Base-by-base conservation (phyloP, 2,329 filamentous ascomycete genomes). In the Zymoseptoria pseudotritici region DNA sequence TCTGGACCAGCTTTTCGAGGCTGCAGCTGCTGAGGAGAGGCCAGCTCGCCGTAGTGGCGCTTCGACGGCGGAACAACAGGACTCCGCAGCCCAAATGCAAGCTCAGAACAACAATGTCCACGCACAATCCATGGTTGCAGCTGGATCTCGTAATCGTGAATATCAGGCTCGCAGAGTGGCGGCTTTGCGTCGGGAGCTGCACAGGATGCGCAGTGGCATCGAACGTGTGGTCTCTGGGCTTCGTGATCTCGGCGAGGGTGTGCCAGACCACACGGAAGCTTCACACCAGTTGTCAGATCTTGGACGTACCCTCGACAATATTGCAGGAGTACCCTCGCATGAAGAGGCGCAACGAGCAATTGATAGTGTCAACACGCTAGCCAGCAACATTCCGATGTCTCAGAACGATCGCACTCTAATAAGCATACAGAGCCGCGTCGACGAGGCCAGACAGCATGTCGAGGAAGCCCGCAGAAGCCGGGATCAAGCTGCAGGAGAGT, bases 151-250 rank as follows among this genome's bases (percentile, higher is more conserved):
- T 26, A 73, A 69, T 53, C 64, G 63, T 13, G 71, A 74, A 56
- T 73, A 73, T 54, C 72, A 73, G 57, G 62, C 64, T 53, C 71
- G 73, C 2, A 67, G 73, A 3, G 67, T 75, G 9, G 69, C 72
- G 22, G 72, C 73, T 29, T 63, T 75, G 11, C 69, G 73, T n/a
- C 65, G 73, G 42, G 73, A 75, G 57, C 66, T 75, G 6, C 65
- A 70, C 26, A 66, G 73, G 2, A 74, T 75, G 72, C 67, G 73
- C 17, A 72, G 66, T 54, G 73, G 73, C 24, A 73, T 74, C 29
- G 73, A 75, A 61, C 66, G 73, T 20, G 71, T 75, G 26, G 71
- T 74, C 17, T 65, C 70, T 24, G 73, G 73, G 2, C 66, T 75
- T 17, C 64, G 71, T 36, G 73, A 74, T 31, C 62, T 75, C 2